phyloP scores from a whole-genome alignment of 768 basidiomycete genomes.

The Sporobolomyces phaffii region DNA sequence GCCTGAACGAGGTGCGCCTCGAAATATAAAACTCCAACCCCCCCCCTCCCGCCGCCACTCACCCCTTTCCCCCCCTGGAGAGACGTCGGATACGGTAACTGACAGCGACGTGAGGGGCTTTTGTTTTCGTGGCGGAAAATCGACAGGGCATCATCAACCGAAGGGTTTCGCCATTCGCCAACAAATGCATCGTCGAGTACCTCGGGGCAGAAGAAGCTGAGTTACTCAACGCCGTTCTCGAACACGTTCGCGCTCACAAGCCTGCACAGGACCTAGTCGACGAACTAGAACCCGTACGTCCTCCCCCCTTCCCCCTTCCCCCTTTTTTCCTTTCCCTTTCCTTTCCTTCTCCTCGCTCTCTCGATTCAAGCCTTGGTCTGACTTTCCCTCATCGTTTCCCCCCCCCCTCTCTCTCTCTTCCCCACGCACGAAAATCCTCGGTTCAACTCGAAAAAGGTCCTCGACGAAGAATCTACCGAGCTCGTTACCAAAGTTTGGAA shows the following conservation, averaged over 20 bases:
- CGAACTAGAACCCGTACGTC: conserved; percentile 43
- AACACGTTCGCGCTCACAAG: conserved; percentile 40
- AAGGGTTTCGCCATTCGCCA: conserved; percentile 38
- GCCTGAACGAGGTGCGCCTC: conserved; percentile 37
- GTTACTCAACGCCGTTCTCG: conserved; percentile 39
- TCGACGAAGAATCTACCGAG: conserved; percentile 42
- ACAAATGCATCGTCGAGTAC: conserved; percentile 40
- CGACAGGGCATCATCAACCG: conserved; percentile 38
- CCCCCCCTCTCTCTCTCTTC: no score
- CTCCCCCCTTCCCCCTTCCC: no score
- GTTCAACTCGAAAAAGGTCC: no score
- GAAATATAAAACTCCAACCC: background rate
- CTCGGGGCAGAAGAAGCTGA: conserved; percentile 42
- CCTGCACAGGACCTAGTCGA: conserved; percentile 39
- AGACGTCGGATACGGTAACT: no score
- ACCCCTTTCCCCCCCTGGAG: no score
- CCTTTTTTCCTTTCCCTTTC: background rate
- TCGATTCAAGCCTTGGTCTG: no score
- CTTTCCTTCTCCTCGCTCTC: background rate
- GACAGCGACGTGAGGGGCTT: no score
- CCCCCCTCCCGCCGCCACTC: background rate
- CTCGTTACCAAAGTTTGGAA: conserved; percentile 41
- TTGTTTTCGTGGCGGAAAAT: no score
- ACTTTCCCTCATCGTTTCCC: no score
- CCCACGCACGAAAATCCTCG: no score